These are phyloP conservation scores for Ceratobasidium sp. DNA, from an alignment of 1,284 basidiomycete species.

Conservation along the genomic window DNA sequence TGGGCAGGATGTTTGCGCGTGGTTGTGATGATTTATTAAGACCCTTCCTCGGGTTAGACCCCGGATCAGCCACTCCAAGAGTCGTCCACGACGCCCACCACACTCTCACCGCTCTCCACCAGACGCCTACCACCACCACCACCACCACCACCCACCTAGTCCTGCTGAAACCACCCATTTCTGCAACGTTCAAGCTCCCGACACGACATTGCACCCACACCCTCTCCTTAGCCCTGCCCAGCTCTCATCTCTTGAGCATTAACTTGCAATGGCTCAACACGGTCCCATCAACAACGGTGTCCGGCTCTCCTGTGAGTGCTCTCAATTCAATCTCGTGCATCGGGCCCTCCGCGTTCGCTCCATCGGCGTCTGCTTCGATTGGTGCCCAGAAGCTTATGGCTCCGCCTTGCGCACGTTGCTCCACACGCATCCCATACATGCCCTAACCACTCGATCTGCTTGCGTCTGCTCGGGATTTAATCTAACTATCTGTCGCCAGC, in stretches of 20 bases:
- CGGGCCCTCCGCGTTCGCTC: constrained; percentile 1
- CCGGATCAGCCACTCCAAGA: constrained; percentile 26
- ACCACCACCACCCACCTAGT: constrained; percentile 4
- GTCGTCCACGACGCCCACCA: constrained; percentile 27
- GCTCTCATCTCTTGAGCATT: constrained; percentile 31
- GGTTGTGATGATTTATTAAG: too few relatives aligned
- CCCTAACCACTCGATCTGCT: constrained; percentile 49
- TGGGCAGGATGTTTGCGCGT: too few relatives aligned
- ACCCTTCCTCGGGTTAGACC: constrained; percentile 17
- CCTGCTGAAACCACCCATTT: not conserved
- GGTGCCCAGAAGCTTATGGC: constrained; percentile 34
- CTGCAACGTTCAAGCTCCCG: constrained; percentile 8
- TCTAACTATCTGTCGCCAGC: constrained; percentile 49
- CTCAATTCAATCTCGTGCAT: constrained; percentile 41
- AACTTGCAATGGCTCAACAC: constrained; percentile 71
- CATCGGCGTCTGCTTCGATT: not conserved
- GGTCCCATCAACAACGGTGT: constrained; percentile 85
- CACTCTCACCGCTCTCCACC: constrained; percentile 17
- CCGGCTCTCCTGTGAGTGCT: constrained; percentile 84
- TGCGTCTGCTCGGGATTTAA: constrained; percentile 47
- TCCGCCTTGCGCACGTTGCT: constrained; percentile 19
- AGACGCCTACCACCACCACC: constrained; percentile 2
- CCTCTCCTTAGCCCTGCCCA: constrained; percentile 2
- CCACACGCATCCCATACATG: constrained; percentile 24
- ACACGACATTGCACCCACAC: constrained; percentile 17